These are phyloP conservation scores for Sideroxylon spinosum DNA, from an alignment of 179 eudicot species.

Conservation along the genomic window DNA sequence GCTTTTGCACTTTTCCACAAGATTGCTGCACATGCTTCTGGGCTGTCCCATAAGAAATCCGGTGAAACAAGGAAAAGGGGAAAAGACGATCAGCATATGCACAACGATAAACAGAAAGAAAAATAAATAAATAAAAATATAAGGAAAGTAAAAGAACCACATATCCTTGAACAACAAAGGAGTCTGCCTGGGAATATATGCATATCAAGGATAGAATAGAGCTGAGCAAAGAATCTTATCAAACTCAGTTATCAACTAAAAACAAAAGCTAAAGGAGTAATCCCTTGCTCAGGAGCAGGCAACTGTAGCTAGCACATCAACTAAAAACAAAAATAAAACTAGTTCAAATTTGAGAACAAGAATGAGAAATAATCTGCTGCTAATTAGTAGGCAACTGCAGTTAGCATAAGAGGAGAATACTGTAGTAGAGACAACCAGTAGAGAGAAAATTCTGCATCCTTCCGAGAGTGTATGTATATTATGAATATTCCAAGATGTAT, in stretches of 20 bases:
- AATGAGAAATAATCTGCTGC: neutral
- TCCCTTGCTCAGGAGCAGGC: neutral
- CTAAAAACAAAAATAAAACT: neutral
- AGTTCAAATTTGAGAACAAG: neutral
- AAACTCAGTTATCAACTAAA: neutral
- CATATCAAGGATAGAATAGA: neutral
- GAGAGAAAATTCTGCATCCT: neutral
- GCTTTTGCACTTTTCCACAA: conserved; percentile 87
- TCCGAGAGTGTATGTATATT: neutral
- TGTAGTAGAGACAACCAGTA: neutral
- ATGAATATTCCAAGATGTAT: neutral
- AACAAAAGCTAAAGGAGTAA: neutral
- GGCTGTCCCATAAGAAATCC: conserved; percentile 48
- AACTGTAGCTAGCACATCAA: no score
- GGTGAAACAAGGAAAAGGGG: neutral
- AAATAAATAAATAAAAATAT: neutral
- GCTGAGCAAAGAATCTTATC: neutral
- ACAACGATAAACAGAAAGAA: neutral
- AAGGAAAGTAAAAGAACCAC: neutral
- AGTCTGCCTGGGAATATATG: neutral
- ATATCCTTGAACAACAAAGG: neutral
- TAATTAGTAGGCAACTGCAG: neutral
- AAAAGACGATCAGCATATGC: neutral
- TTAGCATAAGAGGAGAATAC: neutral
- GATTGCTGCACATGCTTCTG: conserved; percentile 99